Evolutionary conservation across 192 early-diverging fungal species (phyloP).

Genomic region (Piromyces finnis): DNA sequence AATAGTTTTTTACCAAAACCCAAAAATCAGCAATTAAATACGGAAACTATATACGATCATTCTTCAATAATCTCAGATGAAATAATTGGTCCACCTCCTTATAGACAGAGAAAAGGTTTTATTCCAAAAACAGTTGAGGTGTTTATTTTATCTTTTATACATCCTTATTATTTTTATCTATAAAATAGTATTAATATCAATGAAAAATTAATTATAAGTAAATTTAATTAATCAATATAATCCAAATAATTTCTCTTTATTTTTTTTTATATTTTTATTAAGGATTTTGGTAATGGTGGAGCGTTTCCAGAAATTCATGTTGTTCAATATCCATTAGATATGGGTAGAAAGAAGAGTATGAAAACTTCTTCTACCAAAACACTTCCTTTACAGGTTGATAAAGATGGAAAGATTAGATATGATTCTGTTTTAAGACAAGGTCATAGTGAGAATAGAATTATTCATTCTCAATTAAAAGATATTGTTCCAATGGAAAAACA

Average conservation of each 20-base stretch:
- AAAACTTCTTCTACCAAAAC: conserved; percentile 24
- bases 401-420: conserved; percentile 71
- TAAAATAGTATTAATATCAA: too few species aligned
- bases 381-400: conserved; percentile 77
- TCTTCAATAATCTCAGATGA: neutral
- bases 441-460: conserved; percentile 38
- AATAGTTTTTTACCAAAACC: neutral
- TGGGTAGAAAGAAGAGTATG: conserved; percentile 57
- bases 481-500: conserved; percentile 53
- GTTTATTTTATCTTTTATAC: neutral
- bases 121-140: conserved; percentile 49
- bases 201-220: too few species aligned
- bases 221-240: too few species aligned
- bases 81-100: conserved; percentile 37
- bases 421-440: conserved; percentile 75
- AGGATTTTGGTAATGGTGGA: conserved; percentile 93
- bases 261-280: too few species aligned
- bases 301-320: conserved; percentile 88
- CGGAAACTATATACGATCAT: neutral
- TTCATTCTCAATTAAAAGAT: conserved; percentile 74
- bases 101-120: conserved; percentile 62
- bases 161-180: too few species aligned
- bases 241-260: too few species aligned
- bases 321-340: conserved; percentile 83
- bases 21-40: neutral